Evolutionary conservation across 495 filamentous ascomycete genomes (phyloP).

Genomic region (Rhypophila decipiens): DNA sequence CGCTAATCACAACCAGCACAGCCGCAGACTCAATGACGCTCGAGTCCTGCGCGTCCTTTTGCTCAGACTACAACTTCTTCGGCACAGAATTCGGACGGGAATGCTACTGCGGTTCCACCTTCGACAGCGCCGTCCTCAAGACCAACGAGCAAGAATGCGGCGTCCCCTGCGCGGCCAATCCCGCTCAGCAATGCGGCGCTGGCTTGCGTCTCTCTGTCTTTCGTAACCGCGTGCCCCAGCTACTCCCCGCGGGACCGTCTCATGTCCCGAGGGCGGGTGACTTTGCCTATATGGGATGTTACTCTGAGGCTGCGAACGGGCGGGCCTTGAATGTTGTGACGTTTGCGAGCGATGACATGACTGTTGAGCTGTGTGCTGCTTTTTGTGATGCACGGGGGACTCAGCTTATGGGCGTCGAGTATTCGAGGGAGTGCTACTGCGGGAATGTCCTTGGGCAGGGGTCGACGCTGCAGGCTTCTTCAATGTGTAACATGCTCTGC

Average conservation of each 20-base stretch:
- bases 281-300: conserved; percentile 33
- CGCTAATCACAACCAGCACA: conserved; percentile 41
- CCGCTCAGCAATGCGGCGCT: conserved; percentile 25
- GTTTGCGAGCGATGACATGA: conserved; percentile 30
- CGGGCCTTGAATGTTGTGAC: conserved; percentile 49
- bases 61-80: conserved; percentile 29
- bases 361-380: conserved; percentile 26
- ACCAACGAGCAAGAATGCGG: conserved; percentile 10
- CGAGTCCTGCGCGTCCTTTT: conserved; percentile 48
- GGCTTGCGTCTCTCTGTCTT: conserved; percentile 31
- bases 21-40: conserved; percentile 41
- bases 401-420: conserved; percentile 25
- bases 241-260: conserved; percentile 17
- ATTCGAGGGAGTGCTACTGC: conserved; percentile 28
- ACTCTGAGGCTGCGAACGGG: conserved; percentile 22
- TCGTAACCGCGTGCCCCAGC: neutral
- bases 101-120: conserved; percentile 10
- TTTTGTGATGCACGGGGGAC: conserved; percentile 19
- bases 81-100: conserved; percentile 12
- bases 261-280: conserved; percentile 20
- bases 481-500: conserved; percentile 31
- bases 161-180: conserved; percentile 27
- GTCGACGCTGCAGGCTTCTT: conserved; percentile 7
- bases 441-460: conserved; percentile 35
- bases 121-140: conserved; percentile 18